Evolutionary conservation across 2,329 filamentous ascomycete genomes (phyloP).

Genomic region (Claviceps maximensis): DNA sequence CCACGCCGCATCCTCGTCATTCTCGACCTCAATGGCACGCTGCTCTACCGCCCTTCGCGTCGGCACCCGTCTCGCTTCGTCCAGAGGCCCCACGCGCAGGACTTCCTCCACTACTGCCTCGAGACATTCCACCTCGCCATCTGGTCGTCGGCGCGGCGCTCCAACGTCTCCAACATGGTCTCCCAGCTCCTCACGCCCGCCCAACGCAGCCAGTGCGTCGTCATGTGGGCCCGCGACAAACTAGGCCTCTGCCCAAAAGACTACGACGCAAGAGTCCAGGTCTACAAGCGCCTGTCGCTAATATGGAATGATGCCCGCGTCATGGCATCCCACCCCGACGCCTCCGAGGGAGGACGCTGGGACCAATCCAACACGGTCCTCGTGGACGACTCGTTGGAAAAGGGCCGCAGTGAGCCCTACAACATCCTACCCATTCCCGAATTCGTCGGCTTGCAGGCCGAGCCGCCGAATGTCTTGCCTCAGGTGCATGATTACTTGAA

Average conservation of each 20-base stretch:
- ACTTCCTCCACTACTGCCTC: constrained; percentile 64
- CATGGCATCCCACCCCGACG: constrained; percentile 29
- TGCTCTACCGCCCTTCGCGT: constrained; percentile 56
- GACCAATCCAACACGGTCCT: constrained; percentile 78
- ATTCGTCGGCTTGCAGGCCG: constrained; percentile 40
- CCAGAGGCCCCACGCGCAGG: constrained; percentile 50
- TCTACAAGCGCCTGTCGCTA: constrained; percentile 71
- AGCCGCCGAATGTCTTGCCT: constrained; percentile 33
- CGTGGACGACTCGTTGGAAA: constrained; percentile 73
- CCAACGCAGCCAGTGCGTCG: constrained; percentile 44
- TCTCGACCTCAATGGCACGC: constrained; percentile 86
- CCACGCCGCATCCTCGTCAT: constrained; percentile 63
- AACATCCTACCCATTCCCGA: constrained; percentile 75
- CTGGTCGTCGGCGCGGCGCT: constrained; percentile 73
- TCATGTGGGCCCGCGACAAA: constrained; percentile 65
- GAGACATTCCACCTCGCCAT: constrained; percentile 67
- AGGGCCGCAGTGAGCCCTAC: constrained; percentile 69
- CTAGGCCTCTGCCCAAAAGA: constrained; percentile 53
- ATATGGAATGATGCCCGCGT: constrained; percentile 51
- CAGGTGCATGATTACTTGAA: constrained; percentile 52
- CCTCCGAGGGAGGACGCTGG: constrained; percentile 39
- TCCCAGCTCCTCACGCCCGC: constrained; percentile 44
- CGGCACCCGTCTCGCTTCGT: constrained; percentile 38
- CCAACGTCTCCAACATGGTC: constrained; percentile 60
- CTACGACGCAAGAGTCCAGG: constrained; percentile 61